phyloP scores from a whole-genome alignment of 495 filamentous ascomycete genomes.

The Echria macrotheca region DNA sequence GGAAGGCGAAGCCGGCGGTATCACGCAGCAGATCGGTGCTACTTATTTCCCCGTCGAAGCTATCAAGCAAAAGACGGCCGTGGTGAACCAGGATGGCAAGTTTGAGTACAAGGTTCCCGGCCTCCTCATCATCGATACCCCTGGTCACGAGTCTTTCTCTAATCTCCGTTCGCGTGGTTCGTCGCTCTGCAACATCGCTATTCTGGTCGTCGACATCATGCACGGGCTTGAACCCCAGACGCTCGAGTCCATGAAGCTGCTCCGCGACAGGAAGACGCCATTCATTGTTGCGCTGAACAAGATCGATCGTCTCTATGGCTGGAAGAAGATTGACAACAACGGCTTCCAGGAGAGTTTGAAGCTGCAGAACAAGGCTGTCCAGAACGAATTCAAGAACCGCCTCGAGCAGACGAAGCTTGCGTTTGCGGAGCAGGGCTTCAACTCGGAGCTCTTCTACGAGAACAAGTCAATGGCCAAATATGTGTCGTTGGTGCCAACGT shows the following conservation, averaged over 20 bases:
- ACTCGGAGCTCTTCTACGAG: constrained; percentile 92
- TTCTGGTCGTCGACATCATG: constrained; percentile 99
- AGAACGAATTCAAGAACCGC: constrained; percentile 90
- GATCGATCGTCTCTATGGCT: constrained; percentile 98
- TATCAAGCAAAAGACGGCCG: constrained; percentile 80
- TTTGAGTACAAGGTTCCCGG: constrained; percentile 99
- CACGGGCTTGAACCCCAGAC: constrained; percentile 98
- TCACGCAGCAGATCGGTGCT: constrained; percentile 99
- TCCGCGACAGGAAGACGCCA: constrained; percentile 90
- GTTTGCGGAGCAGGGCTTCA: constrained; percentile 95
- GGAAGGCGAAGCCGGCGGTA: constrained; percentile 98
- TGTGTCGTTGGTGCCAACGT: constrained; percentile 94
- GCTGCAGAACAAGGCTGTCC: constrained; percentile 88
- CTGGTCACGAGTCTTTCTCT: constrained; percentile 99
- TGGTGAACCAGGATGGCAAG: constrained; percentile 82
- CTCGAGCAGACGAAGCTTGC: constrained; percentile 87
- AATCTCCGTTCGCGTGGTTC: constrained; percentile 95
- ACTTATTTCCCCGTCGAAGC: constrained; percentile 99
- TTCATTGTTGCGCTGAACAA: constrained; percentile 99
- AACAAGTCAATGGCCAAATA: constrained; percentile 94
- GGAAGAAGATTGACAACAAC: constrained; percentile 97
- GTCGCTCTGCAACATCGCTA: constrained; percentile 98
- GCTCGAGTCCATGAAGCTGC: constrained; percentile 89
- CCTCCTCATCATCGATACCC: constrained; percentile 96
- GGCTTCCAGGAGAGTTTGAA: constrained; percentile 89